Base-by-base conservation (phyloP, 2,329 filamentous ascomycete species). In the Penicillium sp. region DNA sequence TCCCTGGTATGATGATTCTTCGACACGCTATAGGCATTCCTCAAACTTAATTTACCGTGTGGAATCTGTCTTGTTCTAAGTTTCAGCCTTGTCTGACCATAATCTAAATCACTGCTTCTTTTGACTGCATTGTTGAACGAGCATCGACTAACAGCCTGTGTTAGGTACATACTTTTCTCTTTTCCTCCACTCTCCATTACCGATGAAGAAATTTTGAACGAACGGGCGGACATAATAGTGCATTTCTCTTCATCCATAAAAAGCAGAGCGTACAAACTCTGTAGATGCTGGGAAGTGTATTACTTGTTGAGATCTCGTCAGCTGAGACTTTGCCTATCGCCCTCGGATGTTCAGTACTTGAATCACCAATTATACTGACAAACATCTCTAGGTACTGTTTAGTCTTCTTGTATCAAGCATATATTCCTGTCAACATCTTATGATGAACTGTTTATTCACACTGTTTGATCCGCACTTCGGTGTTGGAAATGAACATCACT, bases 231-330 rank as follows among this genome's bases (percentile, higher is more conserved):
- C 86, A 88, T 83, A 89, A 79, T 80, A 83, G 79, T 82, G 79
- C 80, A 75, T 79, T 69, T 73, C 73, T 76, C 74, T 74, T 73
- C 82, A 82, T 79, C 81, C 83, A 76, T 78, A 69, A 82, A 80
- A 84, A 78, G 79, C 81, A 81, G 80, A 80, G 76, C 84, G 84
- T 88, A 88, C 86, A 88, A 88, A 86, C 84, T 81, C 81, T 84
- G 85, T 82, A 82, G 84, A 75, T 84, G 82, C 77, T 76, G 71
- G 76, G 71, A 73, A 75, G 71, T 79, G 83, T 82, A 78, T 70
- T 84, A 84, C 84, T 88, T 88, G 86, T 88, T 88, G 86, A 89
- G 83, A 88, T 82, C 78, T 87, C 86, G 86, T 88, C 84, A 85
- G 76, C 86, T 88, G 86, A 88, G 66, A 63, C 65, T 72, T 67